A percentile compares a stretch with the other conserved stretches of the same genome.
phyloP scores from a whole-genome alignment of 495 filamentous ascomycete species.

The Neurospora sp. region DNA sequence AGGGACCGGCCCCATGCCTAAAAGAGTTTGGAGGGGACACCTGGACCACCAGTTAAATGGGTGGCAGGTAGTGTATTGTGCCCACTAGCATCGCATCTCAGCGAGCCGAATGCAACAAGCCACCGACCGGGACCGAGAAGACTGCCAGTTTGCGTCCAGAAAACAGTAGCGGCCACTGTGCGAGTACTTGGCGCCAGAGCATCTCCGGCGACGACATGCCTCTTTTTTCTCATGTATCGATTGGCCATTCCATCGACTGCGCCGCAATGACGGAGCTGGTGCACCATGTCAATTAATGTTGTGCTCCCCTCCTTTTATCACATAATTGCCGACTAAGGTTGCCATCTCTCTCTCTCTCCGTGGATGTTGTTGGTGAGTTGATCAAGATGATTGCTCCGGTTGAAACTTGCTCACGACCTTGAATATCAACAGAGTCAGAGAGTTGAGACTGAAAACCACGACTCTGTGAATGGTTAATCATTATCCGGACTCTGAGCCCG shows the following conservation, averaged over 20 bases:
- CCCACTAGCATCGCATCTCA: neutral
- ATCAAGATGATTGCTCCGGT: neutral
- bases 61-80: slow-evolving; percentile 13
- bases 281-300: neutral
- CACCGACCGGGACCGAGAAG: slow-evolving; percentile 5
- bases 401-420: neutral
- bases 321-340: neutral
- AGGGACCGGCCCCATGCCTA: neutral
- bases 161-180: slow-evolving; percentile 13
- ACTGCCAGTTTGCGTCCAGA: slow-evolving; percentile 12
- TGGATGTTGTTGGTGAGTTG: neutral
- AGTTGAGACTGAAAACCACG: neutral
- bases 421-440: neutral
- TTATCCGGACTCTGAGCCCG: neutral
- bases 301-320: neutral
- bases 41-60: slow-evolving; percentile 14
- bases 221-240: neutral
- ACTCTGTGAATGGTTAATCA: neutral
- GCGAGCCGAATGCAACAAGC: slow-evolving; percentile 3
- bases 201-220: neutral
- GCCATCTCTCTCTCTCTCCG: neutral
- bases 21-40: slow-evolving; percentile 3
- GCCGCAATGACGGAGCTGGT: neutral
- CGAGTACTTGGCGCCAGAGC: slow-evolving; percentile 9
- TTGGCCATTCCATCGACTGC: neutral